Evolutionary conservation across 2,329 filamentous ascomycete genomes (phyloP).

Genomic region (Diaporthe citrichinensis): DNA sequence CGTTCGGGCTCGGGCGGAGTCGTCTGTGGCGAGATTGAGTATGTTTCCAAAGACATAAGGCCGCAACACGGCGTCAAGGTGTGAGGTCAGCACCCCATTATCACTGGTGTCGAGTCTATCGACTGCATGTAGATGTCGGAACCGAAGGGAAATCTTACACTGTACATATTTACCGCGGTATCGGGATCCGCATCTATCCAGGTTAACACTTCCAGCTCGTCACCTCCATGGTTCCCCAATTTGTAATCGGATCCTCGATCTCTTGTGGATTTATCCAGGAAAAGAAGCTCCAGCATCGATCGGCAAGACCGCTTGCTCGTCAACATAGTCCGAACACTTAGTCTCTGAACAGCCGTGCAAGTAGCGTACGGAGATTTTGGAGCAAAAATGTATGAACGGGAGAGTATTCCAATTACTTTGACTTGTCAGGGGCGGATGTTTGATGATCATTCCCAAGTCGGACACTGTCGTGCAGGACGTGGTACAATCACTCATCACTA

Average conservation of each 20-base stretch:
- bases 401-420: no score
- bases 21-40: slow-evolving; percentile 29
- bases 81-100: slow-evolving; percentile 23
- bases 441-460: background rate
- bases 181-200: background rate
- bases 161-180: slow-evolving; percentile 34
- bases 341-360: background rate
- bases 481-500: background rate
- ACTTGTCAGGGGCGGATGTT: background rate
- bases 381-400: background rate
- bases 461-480: background rate
- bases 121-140: slow-evolving; percentile 40
- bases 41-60: slow-evolving; percentile 33
- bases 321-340: background rate
- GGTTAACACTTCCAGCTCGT: slow-evolving; percentile 15
- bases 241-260: background rate
- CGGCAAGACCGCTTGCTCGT: background rate
- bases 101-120: slow-evolving; percentile 19
- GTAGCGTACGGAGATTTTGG: no score
- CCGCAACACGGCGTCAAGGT: slow-evolving; percentile 33
- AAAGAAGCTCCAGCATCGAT: background rate
- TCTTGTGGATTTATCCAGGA: background rate
- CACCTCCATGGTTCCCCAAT: background rate
- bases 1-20: slow-evolving; percentile 21
- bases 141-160: slow-evolving; percentile 30